Conservation (phyloP, 2,329 filamentous ascomycete species). For the Aciculosporium take region DNA sequence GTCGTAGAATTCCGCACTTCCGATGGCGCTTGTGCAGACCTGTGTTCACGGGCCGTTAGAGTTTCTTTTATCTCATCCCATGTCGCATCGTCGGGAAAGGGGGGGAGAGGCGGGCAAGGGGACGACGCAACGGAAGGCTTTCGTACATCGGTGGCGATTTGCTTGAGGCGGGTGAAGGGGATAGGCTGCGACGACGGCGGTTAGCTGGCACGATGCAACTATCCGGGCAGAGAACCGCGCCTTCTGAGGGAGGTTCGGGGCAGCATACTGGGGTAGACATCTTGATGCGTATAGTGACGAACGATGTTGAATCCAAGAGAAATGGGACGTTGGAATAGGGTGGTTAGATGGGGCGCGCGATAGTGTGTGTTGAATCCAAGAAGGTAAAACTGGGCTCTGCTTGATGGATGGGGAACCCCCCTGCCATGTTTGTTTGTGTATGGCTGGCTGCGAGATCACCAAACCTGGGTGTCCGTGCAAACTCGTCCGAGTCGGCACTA, state of each 20-base stretch:
- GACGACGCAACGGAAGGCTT: background rate
- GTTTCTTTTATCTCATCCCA: background rate
- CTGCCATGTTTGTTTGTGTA: too few species aligned
- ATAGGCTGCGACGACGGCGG: conserved; percentile 56
- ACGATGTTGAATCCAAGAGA: conserved; percentile 4
- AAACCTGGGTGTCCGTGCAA: too few species aligned
- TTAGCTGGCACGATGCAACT: background rate
- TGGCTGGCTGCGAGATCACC: too few species aligned
- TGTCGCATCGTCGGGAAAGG: background rate
- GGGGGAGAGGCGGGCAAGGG: background rate
- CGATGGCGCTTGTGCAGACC: conserved; percentile 73
- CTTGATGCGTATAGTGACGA: conserved; percentile 10
- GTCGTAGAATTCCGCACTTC: conserved; percentile 65
- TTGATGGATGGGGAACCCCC: too few species aligned
- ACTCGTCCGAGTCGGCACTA: too few species aligned
- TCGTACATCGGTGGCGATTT: conserved; percentile 72
- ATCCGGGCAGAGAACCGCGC: background rate
- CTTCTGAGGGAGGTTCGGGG: background rate
- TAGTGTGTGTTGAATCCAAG: too few species aligned
- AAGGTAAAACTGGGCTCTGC: too few species aligned
- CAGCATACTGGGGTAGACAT: conserved; percentile 26
- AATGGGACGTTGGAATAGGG: background rate
- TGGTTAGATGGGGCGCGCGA: background rate
- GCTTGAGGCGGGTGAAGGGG: conserved; percentile 60
- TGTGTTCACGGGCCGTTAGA: conserved; percentile 21